A percentile compares a stretch with the other conserved stretches of the same genome.
phyloP scores from a whole-genome alignment of 2,329 filamentous ascomycete species.

The Akanthomyces muscarius region DNA sequence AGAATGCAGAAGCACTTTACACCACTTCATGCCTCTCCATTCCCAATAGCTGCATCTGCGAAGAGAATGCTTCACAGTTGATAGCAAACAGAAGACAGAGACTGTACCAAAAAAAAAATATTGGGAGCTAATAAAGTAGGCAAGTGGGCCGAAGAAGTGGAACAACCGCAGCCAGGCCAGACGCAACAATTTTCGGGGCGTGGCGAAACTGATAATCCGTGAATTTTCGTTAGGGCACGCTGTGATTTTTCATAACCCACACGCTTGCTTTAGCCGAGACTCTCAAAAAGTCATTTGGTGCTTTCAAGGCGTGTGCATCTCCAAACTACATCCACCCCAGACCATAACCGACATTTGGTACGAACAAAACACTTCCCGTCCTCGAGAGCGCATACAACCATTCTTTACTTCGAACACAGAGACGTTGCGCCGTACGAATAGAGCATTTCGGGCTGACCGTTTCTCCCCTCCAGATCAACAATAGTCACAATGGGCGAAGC shows the following conservation, averaged over 20 bases:
- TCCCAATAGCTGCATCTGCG: not conserved
- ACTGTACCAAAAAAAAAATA: not conserved
- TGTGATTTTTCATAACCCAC: conserved; percentile 38
- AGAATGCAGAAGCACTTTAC: not conserved
- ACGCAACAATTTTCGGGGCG: not conserved
- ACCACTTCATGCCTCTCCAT: not conserved
- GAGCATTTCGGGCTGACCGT: conserved; percentile 29
- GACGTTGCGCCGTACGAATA: conserved; percentile 19
- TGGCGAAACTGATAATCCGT: conserved; percentile 30
- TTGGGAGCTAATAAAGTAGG: not conserved
- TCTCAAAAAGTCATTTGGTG: conserved; percentile 40
- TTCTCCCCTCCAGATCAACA: conserved; percentile 45
- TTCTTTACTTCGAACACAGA: conserved; percentile 2
- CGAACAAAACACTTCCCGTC: conserved; percentile 13
- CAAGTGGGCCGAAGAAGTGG: not conserved
- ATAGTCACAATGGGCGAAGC: conserved; percentile 73
- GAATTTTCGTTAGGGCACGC: conserved; percentile 40
- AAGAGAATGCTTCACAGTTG: not conserved
- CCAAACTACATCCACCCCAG: conserved; percentile 20
- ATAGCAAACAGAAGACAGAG: not conserved
- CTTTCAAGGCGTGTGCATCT: conserved; percentile 33
- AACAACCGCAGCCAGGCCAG: not conserved
- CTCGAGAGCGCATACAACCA: conserved; percentile 10
- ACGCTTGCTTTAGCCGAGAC: conserved; percentile 33
- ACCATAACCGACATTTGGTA: conserved; percentile 21